A percentile compares a stretch with the other conserved stretches of the same genome.
Evolutionary conservation across 2,329 filamentous ascomycete species (phyloP).

Genomic region (Arthrobotrys megalospora): DNA sequence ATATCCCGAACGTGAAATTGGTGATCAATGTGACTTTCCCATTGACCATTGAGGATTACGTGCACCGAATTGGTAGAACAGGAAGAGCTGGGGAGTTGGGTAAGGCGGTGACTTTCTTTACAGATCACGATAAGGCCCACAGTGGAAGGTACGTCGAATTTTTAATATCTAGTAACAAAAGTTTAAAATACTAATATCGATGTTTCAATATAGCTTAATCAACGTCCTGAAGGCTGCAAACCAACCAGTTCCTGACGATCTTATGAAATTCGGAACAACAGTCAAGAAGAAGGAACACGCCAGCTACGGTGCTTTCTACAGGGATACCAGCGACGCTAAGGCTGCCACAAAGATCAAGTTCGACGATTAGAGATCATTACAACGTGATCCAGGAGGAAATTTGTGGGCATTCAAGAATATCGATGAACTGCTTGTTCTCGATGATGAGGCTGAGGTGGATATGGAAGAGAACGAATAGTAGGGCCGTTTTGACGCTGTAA

Average conservation of each 20-base stretch:
- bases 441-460: neutral
- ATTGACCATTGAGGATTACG: conserved; percentile 95
- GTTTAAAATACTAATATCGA: conserved; percentile 32
- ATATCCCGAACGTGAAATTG: conserved; percentile 94
- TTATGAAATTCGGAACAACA: conserved; percentile 96
- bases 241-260: conserved; percentile 88
- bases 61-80: conserved; percentile 95
- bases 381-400: conserved; percentile 23
- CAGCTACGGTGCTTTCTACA: conserved; percentile 95
- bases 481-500: conserved; percentile 29
- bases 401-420: conserved; percentile 40
- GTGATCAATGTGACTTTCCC: conserved; percentile 97
- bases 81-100: conserved; percentile 92
- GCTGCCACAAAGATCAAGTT: conserved; percentile 64
- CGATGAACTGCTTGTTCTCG: conserved; percentile 21
- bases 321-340: conserved; percentile 79
- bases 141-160: conserved; percentile 82
- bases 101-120: conserved; percentile 92
- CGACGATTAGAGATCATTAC: conserved; percentile 62
- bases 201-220: conserved; percentile 76
- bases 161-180: conserved; percentile 61
- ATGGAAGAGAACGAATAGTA: conserved; percentile 2
- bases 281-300: conserved; percentile 99
- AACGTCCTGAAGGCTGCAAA: conserved; percentile 95
- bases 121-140: conserved; percentile 91